Percentiles rank a stretch among this genome's conserved stretches.
These are phyloP conservation scores for Pseudozyma pruni DNA, from an alignment of 1,284 basidiomycete genomes.

Conservation along the genomic window DNA sequence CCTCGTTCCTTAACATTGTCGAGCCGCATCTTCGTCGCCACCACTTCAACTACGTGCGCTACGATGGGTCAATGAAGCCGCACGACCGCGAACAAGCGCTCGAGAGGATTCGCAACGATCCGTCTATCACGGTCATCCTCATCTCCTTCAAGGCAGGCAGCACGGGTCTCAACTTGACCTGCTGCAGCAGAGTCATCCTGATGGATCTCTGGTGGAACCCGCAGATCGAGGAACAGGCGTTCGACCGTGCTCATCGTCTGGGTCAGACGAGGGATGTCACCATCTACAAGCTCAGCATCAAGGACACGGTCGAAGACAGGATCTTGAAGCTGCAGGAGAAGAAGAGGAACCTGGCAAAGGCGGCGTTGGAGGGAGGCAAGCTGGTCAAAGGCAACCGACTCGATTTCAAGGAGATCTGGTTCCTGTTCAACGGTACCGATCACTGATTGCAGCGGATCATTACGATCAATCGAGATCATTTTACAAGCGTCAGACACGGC, in stretches of 20 bases:
- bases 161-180: conserved; percentile 92
- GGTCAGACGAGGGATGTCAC: conserved; percentile 87
- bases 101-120: conserved; percentile 77
- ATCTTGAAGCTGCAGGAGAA: conserved; percentile 77
- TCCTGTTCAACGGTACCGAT: conserved; percentile 41
- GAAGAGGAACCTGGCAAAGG: conserved; percentile 84
- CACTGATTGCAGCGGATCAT: conserved; percentile 1
- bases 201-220: conserved; percentile 89
- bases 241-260: conserved; percentile 89
- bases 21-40: conserved; percentile 80
- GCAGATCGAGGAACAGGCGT: conserved; percentile 79
- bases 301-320: conserved; percentile 87
- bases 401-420: conserved; percentile 48
- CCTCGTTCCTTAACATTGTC: conserved; percentile 86
- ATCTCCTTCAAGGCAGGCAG: conserved; percentile 97
- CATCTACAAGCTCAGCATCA: conserved; percentile 92
- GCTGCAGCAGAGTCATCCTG: conserved; percentile 91
- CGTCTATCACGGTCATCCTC: conserved; percentile 78
- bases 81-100: conserved; percentile 80
- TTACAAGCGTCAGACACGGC: no score
- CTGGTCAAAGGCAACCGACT: conserved; percentile 75
- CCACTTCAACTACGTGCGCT: conserved; percentile 81
- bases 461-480: no score
- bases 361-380: conserved; percentile 87
- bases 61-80: conserved; percentile 86